Conservation (phyloP, 306 rosid species). For the Adenanthera pavonina region DNA sequence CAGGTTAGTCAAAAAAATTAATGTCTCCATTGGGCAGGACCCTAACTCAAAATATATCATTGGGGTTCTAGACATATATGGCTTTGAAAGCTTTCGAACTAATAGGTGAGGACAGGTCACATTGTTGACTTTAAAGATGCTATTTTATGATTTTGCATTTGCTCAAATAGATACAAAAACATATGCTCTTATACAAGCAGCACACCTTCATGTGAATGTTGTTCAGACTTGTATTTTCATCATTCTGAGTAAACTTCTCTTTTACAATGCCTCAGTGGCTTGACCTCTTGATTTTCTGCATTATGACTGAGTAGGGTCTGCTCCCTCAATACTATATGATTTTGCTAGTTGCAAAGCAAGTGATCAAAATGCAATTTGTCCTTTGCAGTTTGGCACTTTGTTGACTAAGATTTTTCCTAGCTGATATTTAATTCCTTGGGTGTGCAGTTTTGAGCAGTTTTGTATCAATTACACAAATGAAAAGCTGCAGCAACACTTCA, state of each 20-base stretch:
- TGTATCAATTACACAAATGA: slow-evolving; percentile 92
- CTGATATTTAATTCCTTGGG: slow-evolving; percentile 41
- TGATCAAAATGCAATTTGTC: slow-evolving; percentile 13
- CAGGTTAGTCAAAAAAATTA: slow-evolving; percentile 93
- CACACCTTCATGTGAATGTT: slow-evolving; percentile 32
- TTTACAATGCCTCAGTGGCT: slow-evolving; percentile 31
- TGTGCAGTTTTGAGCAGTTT: slow-evolving; percentile 91
- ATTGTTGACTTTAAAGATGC: slow-evolving; percentile 22
- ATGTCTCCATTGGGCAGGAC: slow-evolving; percentile 90
- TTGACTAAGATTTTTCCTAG: slow-evolving; percentile 29
- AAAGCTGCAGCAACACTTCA: slow-evolving; percentile 98
- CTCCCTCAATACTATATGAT: slow-evolving; percentile 28
- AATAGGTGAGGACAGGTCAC: slow-evolving; percentile 64
- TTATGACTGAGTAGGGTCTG: neutral
- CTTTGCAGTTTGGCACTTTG: slow-evolving; percentile 19
- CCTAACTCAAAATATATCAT: slow-evolving; percentile 71
- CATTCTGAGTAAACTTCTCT: slow-evolving; percentile 9
- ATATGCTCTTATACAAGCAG: slow-evolving; percentile 27
- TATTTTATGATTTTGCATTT: slow-evolving; percentile 32
- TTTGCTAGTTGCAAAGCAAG: slow-evolving; percentile 21
- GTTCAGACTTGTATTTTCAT: slow-evolving; percentile 9
- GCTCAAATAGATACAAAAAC: slow-evolving; percentile 8
- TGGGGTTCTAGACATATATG: slow-evolving; percentile 94
- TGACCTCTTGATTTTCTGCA: slow-evolving; percentile 35
- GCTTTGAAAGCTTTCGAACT: slow-evolving; percentile 84